phyloP scores from a whole-genome alignment of 1,139 yeast genomes.

The Kluyveromyces marxianus region DNA sequence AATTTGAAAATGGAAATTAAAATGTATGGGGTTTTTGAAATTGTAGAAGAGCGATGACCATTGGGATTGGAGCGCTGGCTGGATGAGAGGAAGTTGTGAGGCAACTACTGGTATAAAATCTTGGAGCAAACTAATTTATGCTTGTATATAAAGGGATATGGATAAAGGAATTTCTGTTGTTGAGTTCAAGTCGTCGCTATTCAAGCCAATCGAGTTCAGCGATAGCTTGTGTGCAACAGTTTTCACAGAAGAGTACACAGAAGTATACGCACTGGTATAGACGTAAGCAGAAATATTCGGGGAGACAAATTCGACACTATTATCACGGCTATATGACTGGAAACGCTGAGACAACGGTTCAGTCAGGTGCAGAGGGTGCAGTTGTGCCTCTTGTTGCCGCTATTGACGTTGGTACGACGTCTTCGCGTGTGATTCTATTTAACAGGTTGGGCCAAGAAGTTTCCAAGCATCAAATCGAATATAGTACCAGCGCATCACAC shows the following conservation, averaged over 20 bases:
- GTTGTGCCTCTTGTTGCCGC: conserved; percentile 52
- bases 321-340: conserved; percentile 1
- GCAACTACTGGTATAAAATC: no score
- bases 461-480: conserved; percentile 85
- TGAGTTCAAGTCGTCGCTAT: no score
- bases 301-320: neutral
- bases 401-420: conserved; percentile 90
- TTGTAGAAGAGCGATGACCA: no score
- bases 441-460: conserved; percentile 65
- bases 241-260: neutral
- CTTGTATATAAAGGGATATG: no score
- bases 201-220: no score
- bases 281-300: neutral
- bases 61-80: no score
- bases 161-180: no score
- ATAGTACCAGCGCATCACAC: conserved; percentile 56
- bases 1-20: no score
- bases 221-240: no score
- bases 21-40: no score
- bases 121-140: no score
- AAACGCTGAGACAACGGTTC: neutral
- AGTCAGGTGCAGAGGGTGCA: conserved; percentile 2
- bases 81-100: no score
- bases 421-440: conserved; percentile 85
- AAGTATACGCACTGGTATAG: neutral